Evolutionary conservation across 75 land plant species (phyloP).

Genomic region (Larix kaempferi): DNA sequence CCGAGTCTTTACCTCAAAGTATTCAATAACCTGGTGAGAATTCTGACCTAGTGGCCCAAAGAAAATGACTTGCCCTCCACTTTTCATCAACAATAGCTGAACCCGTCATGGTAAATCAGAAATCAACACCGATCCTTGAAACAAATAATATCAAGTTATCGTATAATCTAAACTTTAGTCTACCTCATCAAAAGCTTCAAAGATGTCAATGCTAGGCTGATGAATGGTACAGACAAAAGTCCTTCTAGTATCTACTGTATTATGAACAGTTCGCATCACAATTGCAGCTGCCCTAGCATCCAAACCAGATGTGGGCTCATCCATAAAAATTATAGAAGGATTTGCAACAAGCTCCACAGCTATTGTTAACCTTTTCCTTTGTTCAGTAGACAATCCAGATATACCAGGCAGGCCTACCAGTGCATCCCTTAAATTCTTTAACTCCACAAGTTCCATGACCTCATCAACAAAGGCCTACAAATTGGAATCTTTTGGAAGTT

Average conservation of each 20-base stretch:
- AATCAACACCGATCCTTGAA: background rate
- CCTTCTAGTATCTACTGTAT: conserved; percentile 70
- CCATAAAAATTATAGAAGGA: conserved; percentile 80
- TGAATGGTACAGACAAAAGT: conserved; percentile 83
- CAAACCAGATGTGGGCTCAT: conserved; percentile 71
- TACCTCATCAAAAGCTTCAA: conserved; percentile 84
- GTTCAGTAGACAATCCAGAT: conserved; percentile 58
- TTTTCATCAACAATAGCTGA: conserved; percentile 68
- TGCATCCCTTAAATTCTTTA: conserved; percentile 37
- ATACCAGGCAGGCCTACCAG: conserved; percentile 56
- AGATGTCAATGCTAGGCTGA: conserved; percentile 69
- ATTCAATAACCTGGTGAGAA: conserved; percentile 62
- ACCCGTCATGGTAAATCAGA: background rate
- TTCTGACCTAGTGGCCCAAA: conserved; percentile 63
- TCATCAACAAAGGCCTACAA: conserved; percentile 55
- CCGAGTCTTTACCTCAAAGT: conserved; percentile 67
- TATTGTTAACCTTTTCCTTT: conserved; percentile 55
- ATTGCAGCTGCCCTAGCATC: conserved; percentile 79
- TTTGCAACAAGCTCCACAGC: conserved; percentile 82
- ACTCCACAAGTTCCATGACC: conserved; percentile 68
- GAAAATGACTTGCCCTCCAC: conserved; percentile 80
- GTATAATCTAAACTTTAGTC: background rate
- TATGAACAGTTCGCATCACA: conserved; percentile 70
- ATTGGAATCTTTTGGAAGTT: background rate
- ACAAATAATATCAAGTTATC: background rate